Base-by-base conservation (phyloP, 2,329 filamentous ascomycete species). In the Pseudopyrenochaeta lycopersici region DNA sequence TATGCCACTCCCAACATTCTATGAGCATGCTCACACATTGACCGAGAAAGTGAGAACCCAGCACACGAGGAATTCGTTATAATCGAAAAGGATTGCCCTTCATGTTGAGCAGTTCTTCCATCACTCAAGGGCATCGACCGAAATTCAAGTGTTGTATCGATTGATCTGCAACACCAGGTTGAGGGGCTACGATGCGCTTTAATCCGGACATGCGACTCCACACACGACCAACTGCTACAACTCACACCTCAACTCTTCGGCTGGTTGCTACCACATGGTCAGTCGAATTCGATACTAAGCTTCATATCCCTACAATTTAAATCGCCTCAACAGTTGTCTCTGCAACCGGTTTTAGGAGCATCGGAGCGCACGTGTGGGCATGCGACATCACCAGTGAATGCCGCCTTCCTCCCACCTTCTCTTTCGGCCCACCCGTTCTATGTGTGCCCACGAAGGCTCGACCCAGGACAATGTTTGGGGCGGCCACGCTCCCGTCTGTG, bases 401-500 rank as follows among this genome's bases (percentile, higher is more conserved):
- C 36, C 21, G 29, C 36, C 15, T 18, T n/a, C 46, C 15, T 27
- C 45, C 18, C 35, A 36, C 27, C 38, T 29, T 12, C 30, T 23
- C 45, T 42, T 18, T 11, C 36, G 53, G 40, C 49, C 62, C 62
- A 58, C 54, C 40, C 36, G 60, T 65, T 66, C 62, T 48, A n/a
- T 44, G 49, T 23, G 36, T 32, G 31, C 46, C 30, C 53, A 49
- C 47, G 32, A 48, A 20, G 39, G 35, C 46, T 58, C 43, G 47
- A 62, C 41, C 51, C 54, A 57, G 36, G 30, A 54, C 46, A 49
- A 39, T 54, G 56, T 46, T 52, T 44, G 48, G 57, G 56, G 56
- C 46, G 63, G 52, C 64, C 66, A 68, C 64, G 66, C 66, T 62
- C 49, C 56, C 53, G 52, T 60, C 62, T 53, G 56, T 50, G 39